Base-by-base conservation (phyloP, 768 basidiomycete species). In the Leccinum obscurum region DNA sequence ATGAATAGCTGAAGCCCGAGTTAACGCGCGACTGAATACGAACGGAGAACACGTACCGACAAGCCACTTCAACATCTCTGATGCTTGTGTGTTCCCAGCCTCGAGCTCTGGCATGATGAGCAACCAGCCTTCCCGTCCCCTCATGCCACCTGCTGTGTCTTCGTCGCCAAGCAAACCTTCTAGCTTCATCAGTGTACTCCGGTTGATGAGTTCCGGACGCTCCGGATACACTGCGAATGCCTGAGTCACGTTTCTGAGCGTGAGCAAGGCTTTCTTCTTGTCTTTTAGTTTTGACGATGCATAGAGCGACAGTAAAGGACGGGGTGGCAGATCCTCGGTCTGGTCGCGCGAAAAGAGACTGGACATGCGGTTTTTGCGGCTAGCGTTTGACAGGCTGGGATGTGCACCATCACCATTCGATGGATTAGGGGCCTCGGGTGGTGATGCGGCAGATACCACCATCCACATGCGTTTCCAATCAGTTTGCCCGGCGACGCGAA, bases 141-240 rank as follows among this genome's bases (percentile, higher is more conserved):
- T 83, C 82, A 93, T 87, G 4, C 73, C 75, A 28, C 83, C 85
- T n/a, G 83, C 78, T 11, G 90, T 85, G 28, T 85, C 80, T 68
- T 95, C 91, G 32, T 89, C 87, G 2, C 90, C 89, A 56, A 97
- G 82, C 26, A 81, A 76, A 10, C 93, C 96, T 70, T 98, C 95
- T 6, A 98, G 70, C 72, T 98, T 98, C 78, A 98, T 88, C 64
- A 99, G 76, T 1, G 93, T 94, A 64, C 93, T 95, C 66, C 86
- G 80, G 63, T 82, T 88, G 75, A 98, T 95, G 64, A 97, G 77
- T 65, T 94, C 92, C 10, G 93, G 92, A n/a, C 93, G 84, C 71
- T 98, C 96, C 2, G 96, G 96, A 72, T 95, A 99, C 9, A 99
- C 93, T 3, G 93, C 92, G 70, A 95, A 97, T 17, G 89, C 92